Evolutionary conservation across 2,329 filamentous ascomycete species (phyloP), one percentile per base, ranked within the genome.

Genomic region (Sporothrix luriei): DNA sequence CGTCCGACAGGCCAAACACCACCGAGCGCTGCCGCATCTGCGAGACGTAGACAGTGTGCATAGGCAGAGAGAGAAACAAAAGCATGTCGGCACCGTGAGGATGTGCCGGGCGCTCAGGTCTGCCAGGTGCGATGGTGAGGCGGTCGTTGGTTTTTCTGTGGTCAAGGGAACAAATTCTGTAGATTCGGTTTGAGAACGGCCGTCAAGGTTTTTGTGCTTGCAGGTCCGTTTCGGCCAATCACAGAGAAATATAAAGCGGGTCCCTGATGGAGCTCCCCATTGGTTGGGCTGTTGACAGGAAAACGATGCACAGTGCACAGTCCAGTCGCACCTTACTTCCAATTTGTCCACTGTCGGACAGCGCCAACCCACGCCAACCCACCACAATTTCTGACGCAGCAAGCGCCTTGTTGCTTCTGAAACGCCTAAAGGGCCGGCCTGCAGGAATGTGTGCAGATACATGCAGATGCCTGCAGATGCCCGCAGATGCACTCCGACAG

Each of bases 361-460:
- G 14, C 16, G 43, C 4, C n/a, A n/a, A n/a, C n/a, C n/a, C n/a
- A n/a, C n/a, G n/a, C 24, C n/a, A n/a, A 21, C 46, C 19, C 64
- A 52, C 46, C 62, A 38, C 29, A 33, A 40, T 38, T 49, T 64
- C 26, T 65, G 51, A 57, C 69, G 48, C 49, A 55, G 51, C 62
- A 43, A 66, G 66, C 57, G 57, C 38, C 57, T 62, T 38, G 24
- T 26, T 26, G n/a, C 46, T 67, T 29, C 70, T 71, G 70, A 71
- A 71, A 71, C 70, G 65, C 40, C 29, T 65, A 57, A 57, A 61
- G 51, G 67, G 40, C 46, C 67, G 55, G 38, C 61, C 62, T 69
- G 67, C 70, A 69, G 67, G 40, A 62, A 51, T 52, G 54, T 52
- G 55, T 69, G 67, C 70, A 68, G 67, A 62, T 67, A 62, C 62